These are phyloP conservation scores for Aureobasidium sp. DNA, from an alignment of 2,329 filamentous ascomycete genomes.

Conservation along the genomic window DNA sequence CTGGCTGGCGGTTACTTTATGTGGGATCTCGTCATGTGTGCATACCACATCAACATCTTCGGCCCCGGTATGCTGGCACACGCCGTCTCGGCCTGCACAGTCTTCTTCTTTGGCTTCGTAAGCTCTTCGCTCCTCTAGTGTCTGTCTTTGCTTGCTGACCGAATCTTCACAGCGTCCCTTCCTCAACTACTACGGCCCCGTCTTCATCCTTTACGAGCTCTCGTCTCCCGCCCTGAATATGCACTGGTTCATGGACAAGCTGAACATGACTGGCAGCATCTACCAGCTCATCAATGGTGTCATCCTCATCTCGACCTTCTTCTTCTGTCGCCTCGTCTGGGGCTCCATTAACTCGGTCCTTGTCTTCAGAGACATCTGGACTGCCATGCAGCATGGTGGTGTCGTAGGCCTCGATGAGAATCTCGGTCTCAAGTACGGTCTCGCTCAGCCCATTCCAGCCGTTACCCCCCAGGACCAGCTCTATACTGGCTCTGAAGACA, in stretches of 20 bases:
- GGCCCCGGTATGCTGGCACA: conserved; percentile 70
- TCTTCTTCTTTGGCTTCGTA: conserved; percentile 74
- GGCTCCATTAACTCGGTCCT: conserved; percentile 58
- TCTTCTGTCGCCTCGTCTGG: conserved; percentile 67
- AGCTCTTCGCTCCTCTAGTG: conserved; percentile 29
- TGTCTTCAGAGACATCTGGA: conserved; percentile 63
- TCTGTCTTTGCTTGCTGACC: conserved; percentile 13
- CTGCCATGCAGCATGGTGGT: conserved; percentile 27
- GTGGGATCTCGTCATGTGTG: conserved; percentile 68
- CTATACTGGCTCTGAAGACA: conserved; percentile 24
- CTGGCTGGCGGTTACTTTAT: conserved; percentile 75
- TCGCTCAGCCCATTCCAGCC: conserved; percentile 3
- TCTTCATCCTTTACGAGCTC: conserved; percentile 81
- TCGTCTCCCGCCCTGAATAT: conserved; percentile 79
- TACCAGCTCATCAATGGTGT: conserved; percentile 72
- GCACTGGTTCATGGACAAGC: conserved; percentile 88
- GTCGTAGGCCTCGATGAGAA: conserved; percentile 9
- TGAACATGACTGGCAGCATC: conserved; percentile 65
- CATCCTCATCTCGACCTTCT: conserved; percentile 62
- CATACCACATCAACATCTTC: conserved; percentile 60
- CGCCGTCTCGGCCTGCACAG: conserved; percentile 61
- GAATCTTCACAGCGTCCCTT: conserved; percentile 59
- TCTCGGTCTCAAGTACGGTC: conserved; percentile 10
- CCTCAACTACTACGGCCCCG: conserved; percentile 70
- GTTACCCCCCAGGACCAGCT: conserved; percentile 1